phyloP scores from a whole-genome alignment of 805 yeast species.

The Yamadazyma tumulicola region DNA sequence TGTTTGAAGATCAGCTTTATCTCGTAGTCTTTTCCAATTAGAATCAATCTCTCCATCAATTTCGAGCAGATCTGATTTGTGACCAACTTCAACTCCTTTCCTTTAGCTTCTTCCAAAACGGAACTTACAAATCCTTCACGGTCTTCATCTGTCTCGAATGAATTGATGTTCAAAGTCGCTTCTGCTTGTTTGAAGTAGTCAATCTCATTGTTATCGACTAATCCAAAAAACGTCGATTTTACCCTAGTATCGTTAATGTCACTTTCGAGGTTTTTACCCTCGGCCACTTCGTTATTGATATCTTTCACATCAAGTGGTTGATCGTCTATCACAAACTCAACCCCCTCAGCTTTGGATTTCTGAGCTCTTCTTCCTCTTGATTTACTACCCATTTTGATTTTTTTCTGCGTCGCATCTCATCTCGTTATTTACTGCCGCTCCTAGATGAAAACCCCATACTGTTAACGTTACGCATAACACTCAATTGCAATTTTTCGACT shows the following conservation, averaged over 20 bases:
- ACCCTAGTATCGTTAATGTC: conserved; percentile 4
- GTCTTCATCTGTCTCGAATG: conserved; percentile 74
- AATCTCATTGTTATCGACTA: conserved; percentile 76
- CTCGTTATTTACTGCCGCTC: conserved; percentile 9
- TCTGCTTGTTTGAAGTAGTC: conserved; percentile 95
- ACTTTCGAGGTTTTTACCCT: not conserved
- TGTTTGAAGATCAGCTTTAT: conserved; percentile 61
- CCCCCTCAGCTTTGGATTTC: conserved; percentile 22
- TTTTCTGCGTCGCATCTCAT: conserved; percentile 8
- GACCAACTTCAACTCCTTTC: conserved; percentile 86
- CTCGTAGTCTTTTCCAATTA: conserved; percentile 61
- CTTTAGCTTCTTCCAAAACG: conserved; percentile 79
- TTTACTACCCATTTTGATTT: conserved; percentile 14
- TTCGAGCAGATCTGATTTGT: conserved; percentile 95
- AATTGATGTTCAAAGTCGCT: conserved; percentile 74
- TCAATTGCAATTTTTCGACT: not conserved
- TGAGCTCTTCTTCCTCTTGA: conserved; percentile 44
- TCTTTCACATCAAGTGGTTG: conserved; percentile 6
- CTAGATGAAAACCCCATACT: no score
- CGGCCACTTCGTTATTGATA: not conserved
- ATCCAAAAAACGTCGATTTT: conserved; percentile 62
- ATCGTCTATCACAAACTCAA: conserved; percentile 12
- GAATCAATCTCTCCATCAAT: conserved; percentile 80
- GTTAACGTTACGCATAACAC: not conserved
- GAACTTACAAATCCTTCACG: conserved; percentile 67